Evolutionary conservation across 495 filamentous ascomycete genomes (phyloP).

Genomic region (Elasticomyces elasticus): DNA sequence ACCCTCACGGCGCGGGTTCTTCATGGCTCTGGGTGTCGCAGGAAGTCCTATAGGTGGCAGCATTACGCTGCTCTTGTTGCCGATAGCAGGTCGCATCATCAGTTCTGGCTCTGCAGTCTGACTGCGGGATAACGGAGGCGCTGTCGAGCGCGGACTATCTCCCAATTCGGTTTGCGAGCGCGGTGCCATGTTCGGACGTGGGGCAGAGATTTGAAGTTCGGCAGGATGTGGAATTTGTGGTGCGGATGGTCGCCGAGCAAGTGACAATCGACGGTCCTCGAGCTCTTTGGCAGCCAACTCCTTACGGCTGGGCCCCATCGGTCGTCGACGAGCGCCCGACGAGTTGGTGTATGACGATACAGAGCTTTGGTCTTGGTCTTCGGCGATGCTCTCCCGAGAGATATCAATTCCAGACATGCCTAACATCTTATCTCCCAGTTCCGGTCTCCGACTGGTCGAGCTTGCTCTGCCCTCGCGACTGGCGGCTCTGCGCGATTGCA

Average conservation of each 20-base stretch:
- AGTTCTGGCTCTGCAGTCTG: conserved; percentile 23
- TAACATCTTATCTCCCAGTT: conserved; percentile 21
- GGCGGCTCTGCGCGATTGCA: conserved; percentile 34
- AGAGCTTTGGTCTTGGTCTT: background rate
- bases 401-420: conserved; percentile 30
- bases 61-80: background rate
- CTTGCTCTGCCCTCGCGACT: conserved; percentile 11
- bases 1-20: conserved; percentile 52
- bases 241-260: conserved; percentile 66
- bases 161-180: conserved; percentile 32
- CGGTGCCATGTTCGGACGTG: conserved; percentile 23
- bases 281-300: conserved; percentile 76
- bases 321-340: background rate
- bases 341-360: conserved; percentile 2
- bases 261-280: conserved; percentile 73
- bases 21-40: conserved; percentile 77
- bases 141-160: conserved; percentile 27
- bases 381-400: conserved; percentile 1
- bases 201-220: conserved; percentile 35
- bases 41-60: conserved; percentile 54
- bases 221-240: conserved; percentile 75
- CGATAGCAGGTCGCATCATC: conserved; percentile 17
- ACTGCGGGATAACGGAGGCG: conserved; percentile 19
- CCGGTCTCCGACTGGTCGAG: conserved; percentile 6
- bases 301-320: conserved; percentile 36